phyloP scores from a whole-genome alignment of 169 alveolate species.

The Perkinsus olseni region DNA sequence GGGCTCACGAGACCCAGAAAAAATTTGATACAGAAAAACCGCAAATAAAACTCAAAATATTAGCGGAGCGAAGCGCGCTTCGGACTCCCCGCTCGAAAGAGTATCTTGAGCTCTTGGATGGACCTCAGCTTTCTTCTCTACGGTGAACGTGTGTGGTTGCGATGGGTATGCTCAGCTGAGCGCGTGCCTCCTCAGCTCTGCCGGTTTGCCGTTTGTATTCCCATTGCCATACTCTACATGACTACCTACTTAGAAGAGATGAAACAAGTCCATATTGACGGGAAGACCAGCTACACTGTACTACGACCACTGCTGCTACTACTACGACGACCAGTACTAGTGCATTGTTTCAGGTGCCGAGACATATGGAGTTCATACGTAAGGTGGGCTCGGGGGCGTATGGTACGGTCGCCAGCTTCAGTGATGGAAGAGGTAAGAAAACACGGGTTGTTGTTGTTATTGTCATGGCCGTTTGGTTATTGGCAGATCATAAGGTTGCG shows the following conservation, averaged over 20 bases:
- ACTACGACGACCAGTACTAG: neutral
- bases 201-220: no score
- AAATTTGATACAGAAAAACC: no score
- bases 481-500: conserved; percentile 50
- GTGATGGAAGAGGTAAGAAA: conserved; percentile 22
- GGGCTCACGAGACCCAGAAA: no score
- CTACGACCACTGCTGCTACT: neutral
- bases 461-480: conserved; percentile 27
- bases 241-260: neutral
- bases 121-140: no score
- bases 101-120: no score
- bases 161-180: no score
- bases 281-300: neutral
- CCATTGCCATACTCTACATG: neutral
- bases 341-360: conserved; percentile 28
- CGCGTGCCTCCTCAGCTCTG: no score
- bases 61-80: no score
- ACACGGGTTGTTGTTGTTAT: conserved; percentile 24
- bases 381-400: conserved; percentile 57
- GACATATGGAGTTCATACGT: conserved; percentile 21
- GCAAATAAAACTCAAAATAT: no score
- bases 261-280: neutral
- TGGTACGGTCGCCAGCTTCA: conserved; percentile 52
- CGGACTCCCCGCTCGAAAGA: no score
- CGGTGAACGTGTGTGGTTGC: no score